A percentile compares a stretch with the other conserved stretches of the same genome.
Conservation (phyloP, 768 basidiomycete species). For the Candolleomyces eurysporus region DNA sequence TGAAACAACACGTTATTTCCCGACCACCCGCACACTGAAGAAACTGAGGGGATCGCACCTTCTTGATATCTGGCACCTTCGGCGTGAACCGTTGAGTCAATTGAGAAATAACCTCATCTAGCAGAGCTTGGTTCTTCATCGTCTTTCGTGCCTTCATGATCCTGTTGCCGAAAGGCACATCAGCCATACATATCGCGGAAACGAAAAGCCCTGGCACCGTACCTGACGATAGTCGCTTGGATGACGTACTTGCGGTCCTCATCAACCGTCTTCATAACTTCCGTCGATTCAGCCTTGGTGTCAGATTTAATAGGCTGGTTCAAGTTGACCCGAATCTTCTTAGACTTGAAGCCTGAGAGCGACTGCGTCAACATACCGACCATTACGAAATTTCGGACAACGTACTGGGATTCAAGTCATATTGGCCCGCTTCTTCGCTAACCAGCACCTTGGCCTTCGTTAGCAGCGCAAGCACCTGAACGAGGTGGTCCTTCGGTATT, state of each 20-base stretch:
- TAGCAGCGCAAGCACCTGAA: conserved; percentile 65
- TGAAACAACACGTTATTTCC: conserved; percentile 22
- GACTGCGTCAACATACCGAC: not conserved
- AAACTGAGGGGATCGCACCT: conserved; percentile 44
- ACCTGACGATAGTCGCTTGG: conserved; percentile 92
- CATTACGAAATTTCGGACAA: not conserved
- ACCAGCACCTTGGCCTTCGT: conserved; percentile 89
- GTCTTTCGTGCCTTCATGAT: conserved; percentile 96
- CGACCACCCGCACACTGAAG: not conserved
- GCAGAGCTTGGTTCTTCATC: conserved; percentile 89
- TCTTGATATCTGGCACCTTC: conserved; percentile 96
- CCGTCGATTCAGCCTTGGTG: conserved; percentile 84
- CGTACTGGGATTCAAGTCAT: conserved; percentile 82
- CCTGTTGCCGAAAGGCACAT: conserved; percentile 31
- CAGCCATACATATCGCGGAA: not conserved
- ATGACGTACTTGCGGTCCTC: conserved; percentile 97
- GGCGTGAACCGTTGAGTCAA: conserved; percentile 88
- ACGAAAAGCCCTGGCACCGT: conserved; percentile 15
- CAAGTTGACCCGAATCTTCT: conserved; percentile 91
- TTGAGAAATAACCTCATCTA: conserved; percentile 88
- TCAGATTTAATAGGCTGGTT: conserved; percentile 94
- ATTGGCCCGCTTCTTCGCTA: conserved; percentile 85
- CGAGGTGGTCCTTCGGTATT: conserved; percentile 77
- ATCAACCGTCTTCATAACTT: conserved; percentile 94
- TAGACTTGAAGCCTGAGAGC: conserved; percentile 76